Conservation (phyloP, 768 basidiomycete species). For the Cyclocybe cylindracea region DNA sequence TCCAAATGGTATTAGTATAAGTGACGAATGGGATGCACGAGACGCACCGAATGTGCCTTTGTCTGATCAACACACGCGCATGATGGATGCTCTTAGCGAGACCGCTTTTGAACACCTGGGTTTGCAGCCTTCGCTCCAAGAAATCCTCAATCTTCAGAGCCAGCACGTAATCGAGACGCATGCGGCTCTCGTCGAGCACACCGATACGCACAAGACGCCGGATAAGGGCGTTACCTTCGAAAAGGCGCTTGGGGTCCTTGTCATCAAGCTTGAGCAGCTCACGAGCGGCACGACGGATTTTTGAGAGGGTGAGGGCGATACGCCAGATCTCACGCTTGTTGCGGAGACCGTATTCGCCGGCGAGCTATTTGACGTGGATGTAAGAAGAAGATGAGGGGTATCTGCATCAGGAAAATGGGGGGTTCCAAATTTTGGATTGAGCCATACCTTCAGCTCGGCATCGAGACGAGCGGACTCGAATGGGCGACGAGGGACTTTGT, state of each 20-base stretch:
- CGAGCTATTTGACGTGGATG: conserved; percentile 63
- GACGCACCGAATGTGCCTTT: conserved; percentile 94
- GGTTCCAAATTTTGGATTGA: not conserved
- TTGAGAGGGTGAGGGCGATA: conserved; percentile 95
- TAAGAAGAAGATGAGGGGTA: not conserved
- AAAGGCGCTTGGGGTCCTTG: conserved; percentile 99
- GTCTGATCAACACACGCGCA: conserved; percentile 96
- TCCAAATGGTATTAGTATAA: not conserved
- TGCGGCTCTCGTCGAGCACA: conserved; percentile 98
- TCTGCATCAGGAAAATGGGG: not conserved
- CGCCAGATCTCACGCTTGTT: conserved; percentile 99
- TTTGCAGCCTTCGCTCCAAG: conserved; percentile 98
- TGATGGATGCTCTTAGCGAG: conserved; percentile 99
- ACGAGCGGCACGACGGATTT: conserved; percentile 99
- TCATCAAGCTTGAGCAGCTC: conserved; percentile 99
- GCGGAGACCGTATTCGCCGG: conserved; percentile 99
- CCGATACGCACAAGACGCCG: conserved; percentile 97
- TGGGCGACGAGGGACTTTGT: conserved; percentile 98
- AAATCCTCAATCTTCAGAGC: conserved; percentile 99
- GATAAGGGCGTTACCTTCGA: conserved; percentile 98
- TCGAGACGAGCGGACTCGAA: conserved; percentile 98
- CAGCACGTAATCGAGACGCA: conserved; percentile 99
- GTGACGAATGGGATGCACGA: not conserved
- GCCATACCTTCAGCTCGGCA: conserved; percentile 92
- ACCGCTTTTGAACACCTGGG: conserved; percentile 99